phyloP scores from a whole-genome alignment of 352 stramenopile species.

The Pythium insidiosum region DNA sequence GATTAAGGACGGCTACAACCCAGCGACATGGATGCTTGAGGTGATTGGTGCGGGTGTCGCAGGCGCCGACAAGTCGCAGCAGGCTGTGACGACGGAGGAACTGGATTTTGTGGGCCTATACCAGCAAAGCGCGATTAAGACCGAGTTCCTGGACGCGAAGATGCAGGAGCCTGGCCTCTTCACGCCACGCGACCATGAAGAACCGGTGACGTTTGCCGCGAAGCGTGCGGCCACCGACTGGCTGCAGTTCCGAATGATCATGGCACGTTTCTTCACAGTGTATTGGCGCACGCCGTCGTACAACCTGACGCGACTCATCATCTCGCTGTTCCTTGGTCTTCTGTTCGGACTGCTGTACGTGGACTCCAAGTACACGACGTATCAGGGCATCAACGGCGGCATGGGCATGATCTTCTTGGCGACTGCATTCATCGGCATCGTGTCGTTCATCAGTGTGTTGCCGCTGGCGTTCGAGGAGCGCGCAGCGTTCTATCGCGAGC shows the following conservation, averaged over 20 bases:
- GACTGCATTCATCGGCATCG: slow-evolving; percentile 77
- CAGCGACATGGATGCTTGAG: slow-evolving; percentile 62
- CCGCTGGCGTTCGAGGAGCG: slow-evolving; percentile 79
- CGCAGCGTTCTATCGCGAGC: slow-evolving; percentile 85
- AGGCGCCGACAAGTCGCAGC: slow-evolving; percentile 11
- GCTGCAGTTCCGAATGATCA: slow-evolving; percentile 34
- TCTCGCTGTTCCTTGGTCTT: slow-evolving; percentile 70
- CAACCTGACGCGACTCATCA: slow-evolving; percentile 70
- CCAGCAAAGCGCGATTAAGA: slow-evolving; percentile 23
- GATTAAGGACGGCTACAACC: slow-evolving; percentile 69
- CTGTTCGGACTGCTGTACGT: slow-evolving; percentile 74
- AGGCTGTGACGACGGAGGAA: slow-evolving; percentile 30
- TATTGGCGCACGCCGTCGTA: slow-evolving; percentile 83
- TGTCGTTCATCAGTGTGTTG: slow-evolving; percentile 69
- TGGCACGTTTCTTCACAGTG: slow-evolving; percentile 38
- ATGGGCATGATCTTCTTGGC: slow-evolving; percentile 82
- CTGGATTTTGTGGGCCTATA: slow-evolving; percentile 26
- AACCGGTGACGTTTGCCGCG: slow-evolving; percentile 22
- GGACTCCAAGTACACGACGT: slow-evolving; percentile 32
- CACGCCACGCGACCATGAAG: slow-evolving; percentile 11
- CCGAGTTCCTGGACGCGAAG: slow-evolving; percentile 14
- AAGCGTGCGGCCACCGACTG: slow-evolving; percentile 34
- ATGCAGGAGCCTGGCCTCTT: slow-evolving; percentile 25
- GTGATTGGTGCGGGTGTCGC: slow-evolving; percentile 48
- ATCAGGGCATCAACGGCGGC: slow-evolving; percentile 44